Conservation (phyloP, 2,329 filamentous ascomycete genomes). For the Colletotrichum sansevieriae region DNA sequence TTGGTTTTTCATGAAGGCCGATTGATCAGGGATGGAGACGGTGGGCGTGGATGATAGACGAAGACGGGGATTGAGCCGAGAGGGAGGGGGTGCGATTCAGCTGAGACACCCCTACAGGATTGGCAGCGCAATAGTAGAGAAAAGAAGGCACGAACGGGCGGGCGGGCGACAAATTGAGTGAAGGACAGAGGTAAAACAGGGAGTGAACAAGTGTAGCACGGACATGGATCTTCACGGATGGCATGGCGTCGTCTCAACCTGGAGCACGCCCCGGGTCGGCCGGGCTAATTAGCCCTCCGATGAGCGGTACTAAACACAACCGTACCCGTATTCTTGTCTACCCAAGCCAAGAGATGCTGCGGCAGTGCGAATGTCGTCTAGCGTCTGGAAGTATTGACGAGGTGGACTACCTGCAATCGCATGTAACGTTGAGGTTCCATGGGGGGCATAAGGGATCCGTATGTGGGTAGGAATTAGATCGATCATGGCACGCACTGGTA, state of each 20-base stretch:
- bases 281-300: slow-evolving; percentile 40
- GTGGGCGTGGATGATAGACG: background rate
- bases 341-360: background rate
- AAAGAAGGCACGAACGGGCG: slow-evolving; percentile 13
- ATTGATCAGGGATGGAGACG: slow-evolving; percentile 22
- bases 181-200: background rate
- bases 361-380: slow-evolving; percentile 4
- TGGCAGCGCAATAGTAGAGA: too few species aligned
- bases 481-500: slow-evolving; percentile 8
- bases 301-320: slow-evolving; percentile 11
- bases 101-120: slow-evolving; percentile 16
- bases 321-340: background rate
- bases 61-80: background rate
- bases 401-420: background rate
- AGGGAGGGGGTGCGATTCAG: slow-evolving; percentile 27
- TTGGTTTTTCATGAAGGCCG: slow-evolving; percentile 55
- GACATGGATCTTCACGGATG: slow-evolving; percentile 32
- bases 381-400: slow-evolving; percentile 1
- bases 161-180: slow-evolving; percentile 10
- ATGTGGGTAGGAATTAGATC: background rate
- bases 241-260: slow-evolving; percentile 38
- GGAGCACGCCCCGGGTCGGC: slow-evolving; percentile 34
- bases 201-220: slow-evolving; percentile 17
- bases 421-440: background rate
- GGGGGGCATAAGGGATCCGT: background rate